A percentile compares a stretch with the other conserved stretches of the same genome.
phyloP scores from a whole-genome alignment of 192 early-diverging fungal species.

The Obelidium mucronatum region DNA sequence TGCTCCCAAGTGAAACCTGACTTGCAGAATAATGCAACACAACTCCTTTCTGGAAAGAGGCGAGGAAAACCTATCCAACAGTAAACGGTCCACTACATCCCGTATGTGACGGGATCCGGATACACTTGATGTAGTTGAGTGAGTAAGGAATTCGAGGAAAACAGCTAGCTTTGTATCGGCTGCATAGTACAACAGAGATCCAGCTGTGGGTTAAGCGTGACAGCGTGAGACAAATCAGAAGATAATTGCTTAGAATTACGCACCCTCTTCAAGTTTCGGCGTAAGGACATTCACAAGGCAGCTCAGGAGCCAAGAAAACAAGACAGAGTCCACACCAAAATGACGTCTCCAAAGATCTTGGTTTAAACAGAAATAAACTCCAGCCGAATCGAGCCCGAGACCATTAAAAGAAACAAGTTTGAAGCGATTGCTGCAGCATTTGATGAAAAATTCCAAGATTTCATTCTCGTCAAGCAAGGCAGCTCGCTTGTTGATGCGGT shows the following conservation, averaged over 20 bases:
- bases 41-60: slow-evolving; percentile 20
- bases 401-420: background rate
- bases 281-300: background rate
- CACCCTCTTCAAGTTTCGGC: background rate
- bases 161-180: slow-evolving; percentile 21
- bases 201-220: too few relatives aligned
- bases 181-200: slow-evolving; percentile 3
- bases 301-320: slow-evolving; percentile 21
- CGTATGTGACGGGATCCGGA: too few relatives aligned
- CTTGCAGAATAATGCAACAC: slow-evolving; percentile 11
- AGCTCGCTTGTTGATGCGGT: slow-evolving; percentile 2
- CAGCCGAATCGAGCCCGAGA: too few relatives aligned
- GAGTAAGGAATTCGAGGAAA: slow-evolving; percentile 3
- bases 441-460: slow-evolving; percentile 12
- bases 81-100: too few relatives aligned
- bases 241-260: background rate
- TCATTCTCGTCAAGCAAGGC: slow-evolving; percentile 16
- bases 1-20: background rate
- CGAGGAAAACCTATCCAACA: too few relatives aligned
- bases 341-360: background rate
- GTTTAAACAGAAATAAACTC: background rate
- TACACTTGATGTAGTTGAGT: background rate
- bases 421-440: too few relatives aligned
- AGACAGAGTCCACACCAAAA: background rate
- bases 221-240: background rate